Conservation (phyloP, 768 basidiomycete genomes). For the Cantharellus cinnabarinus region DNA sequence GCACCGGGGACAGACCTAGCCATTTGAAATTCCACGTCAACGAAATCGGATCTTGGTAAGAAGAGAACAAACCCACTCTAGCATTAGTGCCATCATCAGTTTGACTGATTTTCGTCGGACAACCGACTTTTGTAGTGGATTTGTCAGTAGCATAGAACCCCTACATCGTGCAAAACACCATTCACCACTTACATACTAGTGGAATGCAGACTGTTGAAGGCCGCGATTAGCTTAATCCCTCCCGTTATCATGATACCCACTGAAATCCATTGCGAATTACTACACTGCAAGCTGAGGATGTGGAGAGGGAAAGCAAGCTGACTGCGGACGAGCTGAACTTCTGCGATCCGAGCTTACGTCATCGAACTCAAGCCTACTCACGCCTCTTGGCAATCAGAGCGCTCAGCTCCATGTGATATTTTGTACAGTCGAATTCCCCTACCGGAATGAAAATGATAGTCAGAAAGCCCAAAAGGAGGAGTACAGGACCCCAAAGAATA, state of each 20-base stretch:
- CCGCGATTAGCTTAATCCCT: background rate
- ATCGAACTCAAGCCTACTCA: no score
- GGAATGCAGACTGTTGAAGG: slow-evolving; percentile 18
- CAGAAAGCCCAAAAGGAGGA: no score
- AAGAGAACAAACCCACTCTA: background rate
- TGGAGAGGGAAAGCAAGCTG: background rate
- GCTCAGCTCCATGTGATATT: no score
- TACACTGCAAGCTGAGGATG: background rate
- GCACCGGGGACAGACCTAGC: slow-evolving; percentile 51
- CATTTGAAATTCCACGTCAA: background rate
- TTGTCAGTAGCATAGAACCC: background rate
- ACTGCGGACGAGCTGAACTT: no score
- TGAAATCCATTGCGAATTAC: background rate
- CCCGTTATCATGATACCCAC: background rate
- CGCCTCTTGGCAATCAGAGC: no score
- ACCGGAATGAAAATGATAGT: no score
- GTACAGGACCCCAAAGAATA: no score
- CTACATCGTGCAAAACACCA: background rate
- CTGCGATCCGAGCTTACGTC: no score
- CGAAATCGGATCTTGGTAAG: background rate
- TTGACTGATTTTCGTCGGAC: background rate
- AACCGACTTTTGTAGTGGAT: background rate
- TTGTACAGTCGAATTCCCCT: no score
- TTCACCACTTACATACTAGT: slow-evolving; percentile 15
- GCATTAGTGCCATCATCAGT: background rate